phyloP scores from a whole-genome alignment of 257 asterid genomes.

The Lavandula angustifolia region DNA sequence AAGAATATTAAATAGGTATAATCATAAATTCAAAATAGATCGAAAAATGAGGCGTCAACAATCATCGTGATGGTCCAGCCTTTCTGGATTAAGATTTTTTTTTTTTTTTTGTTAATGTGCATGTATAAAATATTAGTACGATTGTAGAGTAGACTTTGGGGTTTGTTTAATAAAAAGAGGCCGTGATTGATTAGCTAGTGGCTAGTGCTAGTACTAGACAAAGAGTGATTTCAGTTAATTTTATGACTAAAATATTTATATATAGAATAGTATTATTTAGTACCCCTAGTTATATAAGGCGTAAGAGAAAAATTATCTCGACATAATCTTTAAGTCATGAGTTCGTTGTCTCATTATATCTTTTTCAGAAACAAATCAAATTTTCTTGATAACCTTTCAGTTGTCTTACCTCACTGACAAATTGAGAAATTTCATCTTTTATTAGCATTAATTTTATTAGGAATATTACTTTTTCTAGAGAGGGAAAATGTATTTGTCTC shows the following conservation, averaged over 20 bases:
- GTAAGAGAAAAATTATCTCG: too few species aligned
- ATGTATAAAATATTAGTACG: constrained; percentile 4
- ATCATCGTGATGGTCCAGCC: constrained; percentile 21
- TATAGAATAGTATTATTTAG: too few species aligned
- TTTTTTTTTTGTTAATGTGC: neutral
- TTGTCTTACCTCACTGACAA: too few species aligned
- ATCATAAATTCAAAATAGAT: neutral
- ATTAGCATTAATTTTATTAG: neutral
- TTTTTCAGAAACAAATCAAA: too few species aligned
- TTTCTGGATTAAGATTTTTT: constrained; percentile 16
- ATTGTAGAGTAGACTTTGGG: constrained; percentile 28
- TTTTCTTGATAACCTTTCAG: too few species aligned
- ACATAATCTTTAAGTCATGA: too few species aligned
- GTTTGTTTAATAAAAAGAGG: constrained; percentile 9
- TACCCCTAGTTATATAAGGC: too few species aligned
- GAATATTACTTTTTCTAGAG: neutral
- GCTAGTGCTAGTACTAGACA: constrained; percentile 21
- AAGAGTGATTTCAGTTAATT: constrained; percentile 17
- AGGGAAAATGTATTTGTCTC: neutral
- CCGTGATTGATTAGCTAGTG: constrained; percentile 25
- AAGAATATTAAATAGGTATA: neutral
- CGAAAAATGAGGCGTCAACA: constrained; percentile 3
- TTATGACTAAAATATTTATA: constrained; percentile 11
- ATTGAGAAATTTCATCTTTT: neutral
- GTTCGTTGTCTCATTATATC: neutral